These are phyloP conservation scores for Clavariopsis aquatica DNA, from an alignment of 495 filamentous ascomycete species.

Conservation along the genomic window DNA sequence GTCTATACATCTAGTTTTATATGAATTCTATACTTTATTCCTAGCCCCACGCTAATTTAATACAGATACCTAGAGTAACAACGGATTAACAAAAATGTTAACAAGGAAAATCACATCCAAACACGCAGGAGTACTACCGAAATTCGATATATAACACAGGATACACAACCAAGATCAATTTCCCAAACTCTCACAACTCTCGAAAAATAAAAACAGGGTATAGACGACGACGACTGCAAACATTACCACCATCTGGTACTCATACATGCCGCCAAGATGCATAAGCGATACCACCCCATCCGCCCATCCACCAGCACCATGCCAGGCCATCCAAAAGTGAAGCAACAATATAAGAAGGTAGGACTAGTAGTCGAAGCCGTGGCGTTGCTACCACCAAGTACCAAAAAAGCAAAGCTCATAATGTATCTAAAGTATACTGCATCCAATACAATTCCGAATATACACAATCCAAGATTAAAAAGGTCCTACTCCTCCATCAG, in stretches of 20 bases:
- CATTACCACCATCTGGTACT: neutral
- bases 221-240: neutral
- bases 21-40: too few species aligned
- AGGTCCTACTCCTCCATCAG: constrained; percentile 36
- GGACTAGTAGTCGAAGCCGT: neutral
- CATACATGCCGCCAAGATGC: neutral
- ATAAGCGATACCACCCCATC: neutral
- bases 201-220: neutral
- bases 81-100: too few species aligned
- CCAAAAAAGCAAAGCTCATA: neutral
- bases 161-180: neutral
- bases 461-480: neutral
- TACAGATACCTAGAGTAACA: too few species aligned
- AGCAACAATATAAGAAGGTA: neutral
- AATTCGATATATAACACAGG: too few species aligned
- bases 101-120: too few species aligned
- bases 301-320: neutral
- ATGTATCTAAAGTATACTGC: too few species aligned
- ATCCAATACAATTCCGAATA: neutral
- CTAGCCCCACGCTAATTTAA: too few species aligned
- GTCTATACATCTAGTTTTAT: too few species aligned
- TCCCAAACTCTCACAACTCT: neutral
- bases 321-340: too few species aligned
- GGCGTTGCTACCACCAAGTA: neutral
- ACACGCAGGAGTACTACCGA: too few species aligned